These are phyloP conservation scores for Auriculariales sp. DNA, from an alignment of 768 basidiomycete genomes.

Conservation along the genomic window DNA sequence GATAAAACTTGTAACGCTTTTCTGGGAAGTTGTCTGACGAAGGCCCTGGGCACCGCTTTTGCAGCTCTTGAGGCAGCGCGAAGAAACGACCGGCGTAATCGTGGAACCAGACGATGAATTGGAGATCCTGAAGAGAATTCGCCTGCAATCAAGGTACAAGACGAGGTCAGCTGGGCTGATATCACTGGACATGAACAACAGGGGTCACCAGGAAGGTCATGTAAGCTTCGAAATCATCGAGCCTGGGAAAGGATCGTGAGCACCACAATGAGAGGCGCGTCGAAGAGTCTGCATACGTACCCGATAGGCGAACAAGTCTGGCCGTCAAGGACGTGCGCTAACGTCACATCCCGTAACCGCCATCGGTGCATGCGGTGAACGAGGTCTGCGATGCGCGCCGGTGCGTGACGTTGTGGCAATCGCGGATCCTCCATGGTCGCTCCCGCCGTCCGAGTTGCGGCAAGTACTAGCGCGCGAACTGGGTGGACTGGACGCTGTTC, in stretches of 20 bases:
- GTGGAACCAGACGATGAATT: constrained; percentile 24
- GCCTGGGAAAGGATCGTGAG: constrained; percentile 10
- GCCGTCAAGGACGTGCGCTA: constrained; percentile 22
- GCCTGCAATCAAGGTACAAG: constrained; percentile 11
- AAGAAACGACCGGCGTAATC: constrained; percentile 23
- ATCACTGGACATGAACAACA: no score
- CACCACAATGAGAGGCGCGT: no score
- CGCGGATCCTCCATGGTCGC: no score
- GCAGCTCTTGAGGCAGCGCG: constrained; percentile 11
- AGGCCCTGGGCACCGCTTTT: constrained; percentile 7
- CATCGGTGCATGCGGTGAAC: background rate
- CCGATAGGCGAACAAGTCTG: constrained; percentile 26
- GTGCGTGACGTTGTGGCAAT: no score
- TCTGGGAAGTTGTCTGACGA: background rate
- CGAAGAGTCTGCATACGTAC: constrained; percentile 11
- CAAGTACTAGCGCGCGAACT: no score
- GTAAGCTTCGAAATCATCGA: constrained; percentile 16
- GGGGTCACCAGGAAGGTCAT: constrained; percentile 8
- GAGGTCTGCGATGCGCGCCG: background rate
- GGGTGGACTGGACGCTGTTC: no score
- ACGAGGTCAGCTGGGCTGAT: background rate
- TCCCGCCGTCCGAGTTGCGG: no score
- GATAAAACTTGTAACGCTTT: no score
- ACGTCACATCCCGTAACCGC: constrained; percentile 4
- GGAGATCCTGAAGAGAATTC: constrained; percentile 19